These are phyloP conservation scores for Lentinus tigrinus DNA, from an alignment of 768 basidiomycete genomes.

Conservation along the genomic window DNA sequence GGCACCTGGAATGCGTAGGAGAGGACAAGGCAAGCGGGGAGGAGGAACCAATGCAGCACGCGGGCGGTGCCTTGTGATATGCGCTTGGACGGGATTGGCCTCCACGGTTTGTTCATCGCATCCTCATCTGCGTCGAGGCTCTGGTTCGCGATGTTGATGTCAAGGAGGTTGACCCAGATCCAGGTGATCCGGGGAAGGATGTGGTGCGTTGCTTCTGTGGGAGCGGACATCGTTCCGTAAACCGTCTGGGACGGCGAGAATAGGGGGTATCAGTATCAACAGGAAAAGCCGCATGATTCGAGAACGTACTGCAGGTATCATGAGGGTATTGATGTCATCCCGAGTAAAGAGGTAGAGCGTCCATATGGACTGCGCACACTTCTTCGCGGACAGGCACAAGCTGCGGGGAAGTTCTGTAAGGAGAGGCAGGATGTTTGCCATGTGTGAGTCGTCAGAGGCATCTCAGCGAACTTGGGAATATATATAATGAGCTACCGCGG, in stretches of 20 bases:
- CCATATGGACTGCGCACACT: too few species aligned
- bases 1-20: constrained; percentile 22
- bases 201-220: constrained; percentile 3
- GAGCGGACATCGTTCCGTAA: constrained; percentile 18
- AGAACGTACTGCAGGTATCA: too few species aligned
- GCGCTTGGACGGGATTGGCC: constrained; percentile 33
- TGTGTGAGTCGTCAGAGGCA: too few species aligned
- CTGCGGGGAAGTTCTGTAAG: too few species aligned
- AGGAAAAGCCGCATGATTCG: too few species aligned
- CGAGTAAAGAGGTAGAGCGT: too few species aligned
- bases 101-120: constrained; percentile 28
- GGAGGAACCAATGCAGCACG: constrained; percentile 29
- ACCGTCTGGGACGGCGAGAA: background rate
- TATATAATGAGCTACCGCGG: too few species aligned
- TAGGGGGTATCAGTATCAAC: too few species aligned
- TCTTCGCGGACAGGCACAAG: too few species aligned
- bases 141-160: constrained; percentile 33
- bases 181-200: constrained; percentile 21
- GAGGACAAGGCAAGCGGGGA: constrained; percentile 23
- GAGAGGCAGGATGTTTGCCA: too few species aligned
- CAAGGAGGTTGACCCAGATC: constrained; percentile 33
- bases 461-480: too few species aligned
- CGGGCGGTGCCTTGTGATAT: constrained; percentile 22
- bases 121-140: constrained; percentile 28
- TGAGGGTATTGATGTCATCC: too few species aligned